Conservation (phyloP, 441 rosid species). For the Theobroma grandiflorum region DNA sequence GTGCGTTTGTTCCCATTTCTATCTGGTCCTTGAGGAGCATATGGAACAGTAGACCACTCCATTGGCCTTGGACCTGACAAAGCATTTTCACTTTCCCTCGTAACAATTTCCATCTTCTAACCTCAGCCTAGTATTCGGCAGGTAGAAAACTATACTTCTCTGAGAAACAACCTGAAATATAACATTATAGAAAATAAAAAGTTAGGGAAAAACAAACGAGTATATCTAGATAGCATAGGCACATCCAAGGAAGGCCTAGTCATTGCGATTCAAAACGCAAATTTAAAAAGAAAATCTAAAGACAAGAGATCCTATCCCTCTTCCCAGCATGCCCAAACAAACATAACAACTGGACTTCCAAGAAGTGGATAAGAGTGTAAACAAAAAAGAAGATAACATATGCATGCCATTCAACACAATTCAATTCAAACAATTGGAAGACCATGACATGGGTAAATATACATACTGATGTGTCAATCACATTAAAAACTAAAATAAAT, state of each 20-base stretch:
- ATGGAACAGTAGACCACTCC: conserved; percentile 85
- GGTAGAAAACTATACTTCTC: background rate
- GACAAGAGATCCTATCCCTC: background rate
- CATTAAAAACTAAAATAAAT: background rate
- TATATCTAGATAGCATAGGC: background rate
- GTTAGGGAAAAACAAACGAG: background rate
- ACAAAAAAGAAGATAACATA: background rate
- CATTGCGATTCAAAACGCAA: background rate
- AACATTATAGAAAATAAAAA: background rate
- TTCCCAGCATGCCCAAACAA: background rate
- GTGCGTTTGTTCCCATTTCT: conserved; percentile 65
- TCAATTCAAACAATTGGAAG: background rate
- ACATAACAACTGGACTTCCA: background rate
- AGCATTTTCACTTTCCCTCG: conserved; percentile 70
- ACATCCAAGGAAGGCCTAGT: background rate
- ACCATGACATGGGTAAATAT: background rate
- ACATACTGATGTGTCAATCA: background rate
- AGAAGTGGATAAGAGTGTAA: background rate
- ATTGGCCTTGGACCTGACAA: conserved; percentile 85
- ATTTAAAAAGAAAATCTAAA: background rate
- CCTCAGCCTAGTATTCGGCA: background rate
- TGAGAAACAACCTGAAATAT: background rate
- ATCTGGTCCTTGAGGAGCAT: conserved; percentile 65
- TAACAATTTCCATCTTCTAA: conserved; percentile 65
- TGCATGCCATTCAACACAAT: background rate